These are phyloP conservation scores for Stemphylium vesicarium DNA, from an alignment of 2,329 filamentous ascomycete species.

Conservation along the genomic window DNA sequence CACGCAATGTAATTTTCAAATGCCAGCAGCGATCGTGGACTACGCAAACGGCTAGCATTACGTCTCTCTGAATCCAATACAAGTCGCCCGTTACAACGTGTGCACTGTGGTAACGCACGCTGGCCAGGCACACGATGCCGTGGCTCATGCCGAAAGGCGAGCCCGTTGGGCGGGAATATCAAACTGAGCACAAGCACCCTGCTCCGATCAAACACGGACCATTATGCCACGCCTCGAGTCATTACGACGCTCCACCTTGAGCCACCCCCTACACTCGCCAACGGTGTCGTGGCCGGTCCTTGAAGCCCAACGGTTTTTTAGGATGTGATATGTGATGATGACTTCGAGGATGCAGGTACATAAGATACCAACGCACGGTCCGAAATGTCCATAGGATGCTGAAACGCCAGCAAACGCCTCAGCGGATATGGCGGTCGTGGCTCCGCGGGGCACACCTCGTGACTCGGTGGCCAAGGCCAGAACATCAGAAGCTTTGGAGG, in stretches of 20 bases:
- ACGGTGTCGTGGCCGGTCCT: too few relatives aligned
- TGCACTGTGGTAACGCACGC: too few relatives aligned
- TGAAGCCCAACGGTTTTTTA: too few relatives aligned
- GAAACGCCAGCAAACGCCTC: neutral
- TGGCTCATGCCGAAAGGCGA: neutral
- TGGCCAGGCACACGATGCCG: neutral
- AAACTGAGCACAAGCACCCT: neutral
- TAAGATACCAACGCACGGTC: neutral
- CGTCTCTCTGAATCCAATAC: neutral
- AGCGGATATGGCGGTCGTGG: neutral
- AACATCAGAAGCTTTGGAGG: neutral
- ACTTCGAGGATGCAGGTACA: neutral
- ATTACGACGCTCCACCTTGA: neutral
- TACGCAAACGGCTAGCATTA: neutral
- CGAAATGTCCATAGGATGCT: neutral
- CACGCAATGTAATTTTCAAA: neutral
- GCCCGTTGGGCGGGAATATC: slow-evolving; percentile 1
- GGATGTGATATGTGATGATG: too few relatives aligned
- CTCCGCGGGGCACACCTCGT: neutral
- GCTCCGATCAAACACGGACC: slow-evolving; percentile 9
- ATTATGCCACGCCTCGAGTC: neutral
- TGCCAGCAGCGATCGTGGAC: neutral
- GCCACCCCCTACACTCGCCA: too few relatives aligned
- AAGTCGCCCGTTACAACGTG: too few relatives aligned
- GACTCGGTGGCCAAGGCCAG: neutral